These are phyloP conservation scores for Thecaphora frezii DNA, from an alignment of 1,284 basidiomycete species.

Conservation along the genomic window DNA sequence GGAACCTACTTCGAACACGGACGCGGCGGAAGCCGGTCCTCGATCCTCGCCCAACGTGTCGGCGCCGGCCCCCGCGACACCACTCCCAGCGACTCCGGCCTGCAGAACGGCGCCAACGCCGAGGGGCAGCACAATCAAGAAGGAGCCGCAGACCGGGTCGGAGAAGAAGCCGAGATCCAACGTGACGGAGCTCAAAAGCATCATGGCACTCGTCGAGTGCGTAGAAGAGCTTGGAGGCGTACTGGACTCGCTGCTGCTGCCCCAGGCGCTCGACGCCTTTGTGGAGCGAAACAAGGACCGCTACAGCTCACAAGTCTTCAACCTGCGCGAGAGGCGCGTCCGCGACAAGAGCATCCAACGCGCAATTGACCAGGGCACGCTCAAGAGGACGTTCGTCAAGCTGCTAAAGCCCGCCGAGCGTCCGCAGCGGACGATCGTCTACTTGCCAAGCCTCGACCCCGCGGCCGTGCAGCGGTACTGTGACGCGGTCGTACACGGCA, in stretches of 20 bases:
- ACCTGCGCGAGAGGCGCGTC: slow-evolving; percentile 27
- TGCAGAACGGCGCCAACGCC: slow-evolving; percentile 8
- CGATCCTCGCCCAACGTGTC: neutral
- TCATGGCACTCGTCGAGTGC: slow-evolving; percentile 24
- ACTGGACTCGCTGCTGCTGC: slow-evolving; percentile 26
- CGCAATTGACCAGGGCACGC: slow-evolving; percentile 18
- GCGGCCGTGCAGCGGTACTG: slow-evolving; percentile 22
- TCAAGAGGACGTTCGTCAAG: slow-evolving; percentile 26
- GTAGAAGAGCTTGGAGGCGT: slow-evolving; percentile 25
- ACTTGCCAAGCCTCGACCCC: slow-evolving; percentile 15
- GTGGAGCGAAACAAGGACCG: slow-evolving; percentile 24
- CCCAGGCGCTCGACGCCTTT: slow-evolving; percentile 16
- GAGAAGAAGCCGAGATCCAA: slow-evolving; percentile 22
- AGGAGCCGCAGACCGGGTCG: slow-evolving; percentile 5
- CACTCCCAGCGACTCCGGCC: slow-evolving; percentile 4
- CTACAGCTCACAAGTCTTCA: slow-evolving; percentile 20
- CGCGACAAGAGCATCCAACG: slow-evolving; percentile 19
- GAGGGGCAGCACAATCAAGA: neutral
- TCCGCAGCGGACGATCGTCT: slow-evolving; percentile 28
- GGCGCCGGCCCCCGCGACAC: neutral
- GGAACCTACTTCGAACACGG: too few species aligned
- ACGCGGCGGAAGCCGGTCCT: too few species aligned
- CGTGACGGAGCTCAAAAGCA: slow-evolving; percentile 23
- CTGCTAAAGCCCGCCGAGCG: slow-evolving; percentile 12
- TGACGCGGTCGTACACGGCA: slow-evolving; percentile 16